A percentile compares a stretch with the other conserved stretches of the same genome.
Evolutionary conservation across 768 basidiomycete genomes (phyloP).

Genomic region (Wakefieldia striispora): DNA sequence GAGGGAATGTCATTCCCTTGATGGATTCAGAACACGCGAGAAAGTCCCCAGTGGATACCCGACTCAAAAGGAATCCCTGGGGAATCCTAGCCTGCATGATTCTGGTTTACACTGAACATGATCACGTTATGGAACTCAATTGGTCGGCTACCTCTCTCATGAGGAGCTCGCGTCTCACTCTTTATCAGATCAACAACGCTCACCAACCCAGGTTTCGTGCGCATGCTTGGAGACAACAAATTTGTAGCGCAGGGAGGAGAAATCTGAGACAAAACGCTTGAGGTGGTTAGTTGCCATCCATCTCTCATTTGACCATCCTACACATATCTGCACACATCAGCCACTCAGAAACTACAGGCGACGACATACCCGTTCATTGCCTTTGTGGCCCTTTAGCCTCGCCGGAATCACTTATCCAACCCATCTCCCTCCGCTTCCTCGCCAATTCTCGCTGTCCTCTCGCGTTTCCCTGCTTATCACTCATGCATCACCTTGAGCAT

Average conservation of each 20-base stretch:
- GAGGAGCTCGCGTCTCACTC: neutral
- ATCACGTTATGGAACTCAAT: conserved; percentile 86
- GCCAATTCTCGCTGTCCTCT: conserved; percentile 74
- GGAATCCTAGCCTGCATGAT: conserved; percentile 74
- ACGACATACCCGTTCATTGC: conserved; percentile 94
- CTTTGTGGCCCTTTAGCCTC: conserved; percentile 85
- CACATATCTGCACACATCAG: conserved; percentile 29
- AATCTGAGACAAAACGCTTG: conserved; percentile 77
- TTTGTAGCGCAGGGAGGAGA: conserved; percentile 95
- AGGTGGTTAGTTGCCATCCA: conserved; percentile 45
- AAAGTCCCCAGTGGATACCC: conserved; percentile 64
- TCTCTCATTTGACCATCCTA: neutral
- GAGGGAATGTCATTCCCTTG: conserved; percentile 61
- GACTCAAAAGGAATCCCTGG: conserved; percentile 75
- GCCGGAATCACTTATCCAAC: conserved; percentile 38
- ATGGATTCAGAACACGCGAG: conserved; percentile 84
- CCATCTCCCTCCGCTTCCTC: conserved; percentile 36
- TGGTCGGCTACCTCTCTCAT: conserved; percentile 41
- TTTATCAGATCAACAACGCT: conserved; percentile 63
- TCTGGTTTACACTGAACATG: conserved; percentile 87
- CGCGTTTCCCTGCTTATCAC: conserved; percentile 68
- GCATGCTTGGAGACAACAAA: conserved; percentile 65
- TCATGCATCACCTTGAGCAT: conserved; percentile 66
- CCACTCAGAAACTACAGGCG: conserved; percentile 71
- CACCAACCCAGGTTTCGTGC: conserved; percentile 69